Conservation (phyloP, 306 rosid genomes). For the Prunus armeniaca region DNA sequence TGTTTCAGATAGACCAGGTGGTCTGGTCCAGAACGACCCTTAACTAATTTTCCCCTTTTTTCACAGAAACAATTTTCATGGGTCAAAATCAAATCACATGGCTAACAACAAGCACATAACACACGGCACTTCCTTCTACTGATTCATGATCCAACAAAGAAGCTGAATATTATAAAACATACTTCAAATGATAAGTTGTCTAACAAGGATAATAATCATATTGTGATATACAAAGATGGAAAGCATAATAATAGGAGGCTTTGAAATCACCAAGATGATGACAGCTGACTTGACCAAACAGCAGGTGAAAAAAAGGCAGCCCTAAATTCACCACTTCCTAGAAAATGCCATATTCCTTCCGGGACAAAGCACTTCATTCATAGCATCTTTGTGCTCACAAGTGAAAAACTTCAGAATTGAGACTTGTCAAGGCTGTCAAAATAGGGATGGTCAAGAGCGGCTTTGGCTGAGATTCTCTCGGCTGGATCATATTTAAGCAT, state of each 20-base stretch:
- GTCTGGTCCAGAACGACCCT: background rate
- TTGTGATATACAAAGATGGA: background rate
- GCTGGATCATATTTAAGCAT: conserved; percentile 82
- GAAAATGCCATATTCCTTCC: background rate
- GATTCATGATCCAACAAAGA: too few relatives aligned
- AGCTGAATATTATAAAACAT: background rate
- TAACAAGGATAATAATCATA: background rate
- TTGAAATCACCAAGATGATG: conserved; percentile 73
- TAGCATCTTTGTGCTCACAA: background rate
- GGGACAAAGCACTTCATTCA: conserved; percentile 1
- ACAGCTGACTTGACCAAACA: conserved; percentile 21
- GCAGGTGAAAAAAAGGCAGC: conserved; percentile 10
- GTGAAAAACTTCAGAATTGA: conserved; percentile 47
- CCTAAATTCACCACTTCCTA: background rate
- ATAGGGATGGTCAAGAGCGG: conserved; percentile 91
- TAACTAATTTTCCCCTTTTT: background rate
- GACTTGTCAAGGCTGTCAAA: conserved; percentile 91
- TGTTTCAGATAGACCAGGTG: too few relatives aligned
- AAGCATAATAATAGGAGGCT: background rate
- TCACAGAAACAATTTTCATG: background rate
- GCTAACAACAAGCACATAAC: background rate
- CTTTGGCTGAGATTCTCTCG: conserved; percentile 97
- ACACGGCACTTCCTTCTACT: too few relatives aligned
- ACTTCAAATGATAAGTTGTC: background rate
- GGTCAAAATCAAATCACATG: background rate